Percentiles rank a stretch among this genome's conserved stretches.
Evolutionary conservation across 129 eudicot species (phyloP).

Genomic region (Escallonia rubra): DNA sequence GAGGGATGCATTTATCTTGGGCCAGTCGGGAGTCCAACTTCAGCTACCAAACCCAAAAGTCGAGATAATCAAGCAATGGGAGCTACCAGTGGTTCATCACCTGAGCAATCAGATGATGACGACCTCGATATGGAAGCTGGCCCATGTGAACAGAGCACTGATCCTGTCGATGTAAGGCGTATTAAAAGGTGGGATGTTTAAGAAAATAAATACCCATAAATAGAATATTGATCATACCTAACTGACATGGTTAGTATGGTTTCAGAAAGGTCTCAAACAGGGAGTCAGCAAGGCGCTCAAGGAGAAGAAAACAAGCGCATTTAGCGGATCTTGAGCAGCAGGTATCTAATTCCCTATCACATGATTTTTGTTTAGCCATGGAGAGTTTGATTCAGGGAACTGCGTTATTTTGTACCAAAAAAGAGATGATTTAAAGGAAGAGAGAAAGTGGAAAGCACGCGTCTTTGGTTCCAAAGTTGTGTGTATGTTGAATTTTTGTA

Average conservation of each 20-base stretch:
- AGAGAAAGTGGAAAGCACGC: no score
- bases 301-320: slow-evolving; percentile 77
- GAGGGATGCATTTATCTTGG: slow-evolving; percentile 11
- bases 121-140: slow-evolving; percentile 68
- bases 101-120: slow-evolving; percentile 64
- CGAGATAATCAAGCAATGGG: slow-evolving; percentile 45
- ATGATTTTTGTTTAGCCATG: no score
- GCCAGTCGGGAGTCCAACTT: slow-evolving; percentile 75
- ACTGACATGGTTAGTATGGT: slow-evolving; percentile 10
- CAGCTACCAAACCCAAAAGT: slow-evolving; percentile 48
- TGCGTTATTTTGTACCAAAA: no score
- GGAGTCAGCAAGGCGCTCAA: slow-evolving; percentile 96
- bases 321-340: slow-evolving; percentile 69
- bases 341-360: slow-evolving; percentile 22
- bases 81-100: slow-evolving; percentile 51
- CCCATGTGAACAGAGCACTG: slow-evolving; percentile 71
- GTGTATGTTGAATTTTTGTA: no score
- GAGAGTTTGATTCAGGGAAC: no score
- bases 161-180: slow-evolving; percentile 56
- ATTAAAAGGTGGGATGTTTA: slow-evolving; percentile 47
- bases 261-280: slow-evolving; percentile 86
- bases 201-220: not conserved
- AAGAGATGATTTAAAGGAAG: no score
- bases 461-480: no score
- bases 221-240: slow-evolving; percentile 1